These are phyloP conservation scores for Tulasnella sp. DNA, from an alignment of 768 basidiomycete species.

Conservation along the genomic window DNA sequence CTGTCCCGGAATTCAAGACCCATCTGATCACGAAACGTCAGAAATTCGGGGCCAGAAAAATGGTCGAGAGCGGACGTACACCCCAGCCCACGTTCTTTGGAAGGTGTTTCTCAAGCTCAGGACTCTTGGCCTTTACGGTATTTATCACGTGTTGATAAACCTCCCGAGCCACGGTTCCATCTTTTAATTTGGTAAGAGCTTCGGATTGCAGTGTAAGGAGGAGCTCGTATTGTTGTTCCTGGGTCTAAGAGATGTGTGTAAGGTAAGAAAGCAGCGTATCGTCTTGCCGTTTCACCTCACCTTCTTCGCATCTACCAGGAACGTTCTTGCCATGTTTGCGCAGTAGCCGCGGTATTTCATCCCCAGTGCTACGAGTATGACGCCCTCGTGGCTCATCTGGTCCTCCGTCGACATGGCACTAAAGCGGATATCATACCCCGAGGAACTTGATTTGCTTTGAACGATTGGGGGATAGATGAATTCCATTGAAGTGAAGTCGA, in stretches of 20 bases:
- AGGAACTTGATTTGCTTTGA: slow-evolving; percentile 79
- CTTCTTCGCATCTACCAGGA: slow-evolving; percentile 90
- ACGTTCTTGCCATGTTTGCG: slow-evolving; percentile 86
- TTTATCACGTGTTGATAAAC: slow-evolving; percentile 72
- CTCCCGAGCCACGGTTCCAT: slow-evolving; percentile 71
- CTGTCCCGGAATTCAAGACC: slow-evolving; percentile 95
- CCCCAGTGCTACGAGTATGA: slow-evolving; percentile 81
- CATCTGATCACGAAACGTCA: slow-evolving; percentile 49
- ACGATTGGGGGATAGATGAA: slow-evolving; percentile 95
- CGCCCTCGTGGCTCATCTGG: slow-evolving; percentile 78
- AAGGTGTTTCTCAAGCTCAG: slow-evolving; percentile 77
- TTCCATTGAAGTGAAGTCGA: slow-evolving; percentile 79
- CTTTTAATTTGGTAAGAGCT: slow-evolving; percentile 68
- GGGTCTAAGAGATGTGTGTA: slow-evolving; percentile 52
- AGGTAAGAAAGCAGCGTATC: not conserved
- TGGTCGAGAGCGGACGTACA: slow-evolving; percentile 45
- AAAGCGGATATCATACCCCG: slow-evolving; percentile 83
- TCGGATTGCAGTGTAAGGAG: slow-evolving; percentile 74
- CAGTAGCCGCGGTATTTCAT: slow-evolving; percentile 92
- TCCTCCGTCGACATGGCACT: slow-evolving; percentile 83
- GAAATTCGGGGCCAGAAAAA: not conserved
- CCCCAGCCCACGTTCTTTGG: slow-evolving; percentile 88
- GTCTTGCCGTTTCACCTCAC: slow-evolving; percentile 41
- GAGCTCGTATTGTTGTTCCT: slow-evolving; percentile 83
- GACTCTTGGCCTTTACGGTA: slow-evolving; percentile 69